Evolutionary conservation across 1,139 yeast species (phyloP).

Genomic region (Scheffersomyces quercinus): DNA sequence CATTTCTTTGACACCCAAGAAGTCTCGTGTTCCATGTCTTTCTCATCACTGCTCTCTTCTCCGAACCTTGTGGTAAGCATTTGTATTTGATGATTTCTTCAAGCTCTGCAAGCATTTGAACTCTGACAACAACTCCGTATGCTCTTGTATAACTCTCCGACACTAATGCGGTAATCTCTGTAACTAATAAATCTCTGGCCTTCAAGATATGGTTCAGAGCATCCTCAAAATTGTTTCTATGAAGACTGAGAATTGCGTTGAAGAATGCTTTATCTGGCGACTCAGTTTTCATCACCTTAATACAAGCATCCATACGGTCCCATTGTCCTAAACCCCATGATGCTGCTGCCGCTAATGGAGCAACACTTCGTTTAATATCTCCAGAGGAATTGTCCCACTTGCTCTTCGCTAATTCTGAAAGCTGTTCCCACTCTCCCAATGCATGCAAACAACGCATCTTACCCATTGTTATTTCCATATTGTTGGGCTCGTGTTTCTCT

Average conservation of each 20-base stretch:
- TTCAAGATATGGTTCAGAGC: slow-evolving; percentile 76
- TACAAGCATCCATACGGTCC: slow-evolving; percentile 94
- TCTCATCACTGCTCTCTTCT: slow-evolving; percentile 74
- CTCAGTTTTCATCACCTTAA: slow-evolving; percentile 83
- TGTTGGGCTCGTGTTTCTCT: slow-evolving; percentile 55
- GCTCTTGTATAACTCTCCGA: slow-evolving; percentile 97
- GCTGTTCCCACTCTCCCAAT: slow-evolving; percentile 95
- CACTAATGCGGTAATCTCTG: slow-evolving; percentile 91
- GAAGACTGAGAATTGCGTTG: slow-evolving; percentile 84
- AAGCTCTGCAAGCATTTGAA: slow-evolving; percentile 94
- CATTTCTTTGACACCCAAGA: slow-evolving; percentile 92
- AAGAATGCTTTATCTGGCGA: slow-evolving; percentile 95
- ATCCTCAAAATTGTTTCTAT: slow-evolving; percentile 80
- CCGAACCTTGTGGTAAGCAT: slow-evolving; percentile 78
- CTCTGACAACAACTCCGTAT: slow-evolving; percentile 92
- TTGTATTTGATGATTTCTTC: slow-evolving; percentile 94
- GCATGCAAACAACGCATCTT: slow-evolving; percentile 98
- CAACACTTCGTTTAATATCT: slow-evolving; percentile 81
- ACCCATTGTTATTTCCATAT: slow-evolving; percentile 89
- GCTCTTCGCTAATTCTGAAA: slow-evolving; percentile 80
- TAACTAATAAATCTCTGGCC: slow-evolving; percentile 86
- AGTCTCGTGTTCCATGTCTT: slow-evolving; percentile 93
- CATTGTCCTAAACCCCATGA: slow-evolving; percentile 99
- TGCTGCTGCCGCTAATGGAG: slow-evolving; percentile 98
- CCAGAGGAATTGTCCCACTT: slow-evolving; percentile 78